Conservation (phyloP, 257 asterid species). For the Knoxia roxburghii region DNA sequence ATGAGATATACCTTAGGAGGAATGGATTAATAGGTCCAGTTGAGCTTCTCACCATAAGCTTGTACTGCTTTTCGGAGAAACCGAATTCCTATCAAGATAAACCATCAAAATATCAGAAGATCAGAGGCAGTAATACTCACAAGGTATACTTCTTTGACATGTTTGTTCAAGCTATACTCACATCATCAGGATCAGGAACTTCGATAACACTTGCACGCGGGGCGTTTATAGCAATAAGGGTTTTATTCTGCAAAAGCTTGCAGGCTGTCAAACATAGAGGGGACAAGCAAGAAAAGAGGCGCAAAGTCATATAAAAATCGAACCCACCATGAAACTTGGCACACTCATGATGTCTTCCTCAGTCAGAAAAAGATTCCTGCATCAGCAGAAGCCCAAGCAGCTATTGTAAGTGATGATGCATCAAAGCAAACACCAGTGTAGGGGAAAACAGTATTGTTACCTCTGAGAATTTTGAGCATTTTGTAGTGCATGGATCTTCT, state of each 20-base stretch:
- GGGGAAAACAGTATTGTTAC: slow-evolving; percentile 30
- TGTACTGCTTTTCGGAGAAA: slow-evolving; percentile 45
- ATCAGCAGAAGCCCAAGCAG: slow-evolving; percentile 18
- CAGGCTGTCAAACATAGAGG: slow-evolving; percentile 13
- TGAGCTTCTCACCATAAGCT: slow-evolving; percentile 59
- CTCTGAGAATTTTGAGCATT: slow-evolving; percentile 40
- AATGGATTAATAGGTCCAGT: slow-evolving; percentile 56
- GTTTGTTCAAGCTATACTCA: slow-evolving; percentile 23
- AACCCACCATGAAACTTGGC: slow-evolving; percentile 66
- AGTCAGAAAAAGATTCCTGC: slow-evolving; percentile 63
- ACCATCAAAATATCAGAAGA: slow-evolving; percentile 7
- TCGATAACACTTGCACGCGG: slow-evolving; percentile 66
- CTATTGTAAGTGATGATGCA: slow-evolving; percentile 10
- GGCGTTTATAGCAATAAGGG: slow-evolving; percentile 62
- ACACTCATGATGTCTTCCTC: slow-evolving; percentile 62
- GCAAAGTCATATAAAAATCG: slow-evolving; percentile 18
- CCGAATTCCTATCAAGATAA: slow-evolving; percentile 37
- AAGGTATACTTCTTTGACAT: background rate
- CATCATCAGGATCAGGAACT: slow-evolving; percentile 86
- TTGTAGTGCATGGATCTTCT: slow-evolving; percentile 39
- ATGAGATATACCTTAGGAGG: slow-evolving; percentile 50
- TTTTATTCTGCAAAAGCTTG: slow-evolving; percentile 44
- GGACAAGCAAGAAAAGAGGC: slow-evolving; percentile 15
- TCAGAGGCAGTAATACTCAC: background rate
- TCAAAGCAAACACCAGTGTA: slow-evolving; percentile 8